Evolutionary conservation across 306 rosid genomes (phyloP).

Genomic region (Citrullus colocynthis): DNA sequence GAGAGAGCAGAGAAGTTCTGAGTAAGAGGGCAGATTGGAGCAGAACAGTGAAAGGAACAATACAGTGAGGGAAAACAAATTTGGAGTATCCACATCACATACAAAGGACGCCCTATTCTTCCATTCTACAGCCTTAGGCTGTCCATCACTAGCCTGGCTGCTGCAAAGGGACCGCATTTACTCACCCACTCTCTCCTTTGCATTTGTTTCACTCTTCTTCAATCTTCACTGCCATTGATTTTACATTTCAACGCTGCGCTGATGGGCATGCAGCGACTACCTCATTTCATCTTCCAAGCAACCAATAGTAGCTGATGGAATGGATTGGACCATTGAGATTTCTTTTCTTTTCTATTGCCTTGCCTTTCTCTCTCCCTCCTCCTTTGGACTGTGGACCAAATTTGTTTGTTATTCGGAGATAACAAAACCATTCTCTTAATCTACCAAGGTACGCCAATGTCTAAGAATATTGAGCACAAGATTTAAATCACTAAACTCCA

Average conservation of each 20-base stretch:
- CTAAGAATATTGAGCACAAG: neutral
- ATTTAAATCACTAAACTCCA: neutral
- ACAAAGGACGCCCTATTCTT: conserved; percentile 1
- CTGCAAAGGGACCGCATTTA: conserved; percentile 3
- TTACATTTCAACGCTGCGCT: neutral
- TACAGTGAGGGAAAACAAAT: conserved; percentile 31
- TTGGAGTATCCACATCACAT: conserved; percentile 39
- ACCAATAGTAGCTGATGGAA: neutral
- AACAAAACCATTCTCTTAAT: neutral
- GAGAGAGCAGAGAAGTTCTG: conserved; percentile 9
- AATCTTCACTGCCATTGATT: conserved; percentile 7
- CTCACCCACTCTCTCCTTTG: neutral
- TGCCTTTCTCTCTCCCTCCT: neutral
- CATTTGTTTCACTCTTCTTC: conserved; percentile 9
- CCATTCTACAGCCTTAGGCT: neutral
- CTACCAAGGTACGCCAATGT: neutral
- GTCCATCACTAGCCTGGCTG: neutral
- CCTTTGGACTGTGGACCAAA: neutral
- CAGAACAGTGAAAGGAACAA: conserved; percentile 68
- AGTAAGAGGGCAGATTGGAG: neutral
- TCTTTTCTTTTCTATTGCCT: neutral
- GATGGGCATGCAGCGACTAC: conserved; percentile 2
- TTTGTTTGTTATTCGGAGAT: neutral
- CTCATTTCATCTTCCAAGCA: neutral
- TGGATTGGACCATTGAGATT: conserved; percentile 1